Evolutionary conservation across 202 grass and related monocot genomes (phyloP), one percentile per base, ranked within the genome.

Genomic region (Setaria viridis): DNA sequence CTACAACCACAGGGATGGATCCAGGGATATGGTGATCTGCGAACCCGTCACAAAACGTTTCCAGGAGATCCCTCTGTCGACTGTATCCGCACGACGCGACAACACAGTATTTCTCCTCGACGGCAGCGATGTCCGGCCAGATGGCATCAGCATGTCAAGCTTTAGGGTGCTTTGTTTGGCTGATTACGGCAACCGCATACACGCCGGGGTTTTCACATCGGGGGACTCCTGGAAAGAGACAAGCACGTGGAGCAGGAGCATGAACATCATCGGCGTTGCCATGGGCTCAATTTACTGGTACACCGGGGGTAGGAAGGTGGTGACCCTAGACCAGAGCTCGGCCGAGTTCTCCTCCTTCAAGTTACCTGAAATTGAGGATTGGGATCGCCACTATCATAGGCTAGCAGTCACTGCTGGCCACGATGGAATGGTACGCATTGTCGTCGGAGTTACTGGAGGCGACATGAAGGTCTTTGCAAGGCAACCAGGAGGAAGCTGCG

Each of bases 131-230:
- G 1, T 0, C 14, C 30, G 7, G 14, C 25, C 13, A 48, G 46
- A 4, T 0, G 9, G 50, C 64, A 71, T 66, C 47, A 3, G 11
- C 74, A 55, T 88, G 74, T 84, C 86, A 0, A 88, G 17, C 55
- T 84, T 88, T 21, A 70, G 19, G 2, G 25, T 88, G 4, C 13
- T 88, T 19, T 54, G 51, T 19, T 6, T 54, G 51, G 1, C 17
- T 41, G 39, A 41, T 6, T 5, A 19, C 15, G 16, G 14, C 13
- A 51, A 51, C 15, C 51, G 1, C 15, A 54, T 21, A 3, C 29
- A 63, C 1, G 60, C 60, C 1, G 2, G 1, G 0, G 60, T 72
- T 2, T 32, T 49, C n/a, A 32, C 45, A 2, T 10, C 2, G 20
- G 56, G 51, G 17, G 51, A 12, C 4, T 54, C 15, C 51, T 54